Percentiles rank a stretch among this genome's conserved stretches.
Conservation (phyloP, 768 basidiomycete species). For the Lactarius indigo region DNA sequence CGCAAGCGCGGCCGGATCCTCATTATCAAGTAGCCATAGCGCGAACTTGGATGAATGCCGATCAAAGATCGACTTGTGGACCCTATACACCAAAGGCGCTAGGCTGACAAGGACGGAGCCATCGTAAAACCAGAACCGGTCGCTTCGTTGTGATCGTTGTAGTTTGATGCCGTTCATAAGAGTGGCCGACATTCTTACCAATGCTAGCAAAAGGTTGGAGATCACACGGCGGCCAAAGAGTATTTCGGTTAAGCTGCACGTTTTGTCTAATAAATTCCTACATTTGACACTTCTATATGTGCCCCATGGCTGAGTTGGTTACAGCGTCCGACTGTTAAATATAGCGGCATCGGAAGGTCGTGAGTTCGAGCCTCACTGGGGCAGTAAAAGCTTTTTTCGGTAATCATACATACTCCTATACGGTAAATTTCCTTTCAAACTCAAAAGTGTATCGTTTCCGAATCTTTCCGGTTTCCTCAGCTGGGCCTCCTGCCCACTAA, state of each 20-base stretch:
- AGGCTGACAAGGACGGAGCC: constrained; percentile 54
- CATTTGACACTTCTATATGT: constrained; percentile 18
- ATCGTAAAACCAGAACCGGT: constrained; percentile 55
- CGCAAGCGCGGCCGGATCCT: constrained; percentile 4
- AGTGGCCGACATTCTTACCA: background rate
- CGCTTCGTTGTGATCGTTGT: constrained; percentile 1
- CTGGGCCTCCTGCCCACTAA: background rate
- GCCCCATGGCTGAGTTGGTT: constrained; percentile 53
- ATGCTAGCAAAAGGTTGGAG: background rate
- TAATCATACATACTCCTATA: background rate
- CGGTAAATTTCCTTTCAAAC: background rate
- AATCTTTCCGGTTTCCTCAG: background rate
- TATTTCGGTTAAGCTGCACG: background rate
- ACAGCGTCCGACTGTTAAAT: constrained; percentile 47
- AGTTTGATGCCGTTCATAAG: constrained; percentile 3
- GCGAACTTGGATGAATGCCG: constrained; percentile 44
- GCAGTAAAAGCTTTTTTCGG: constrained; percentile 33
- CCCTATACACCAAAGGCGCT: constrained; percentile 46
- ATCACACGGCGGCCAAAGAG: background rate
- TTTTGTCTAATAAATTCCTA: background rate
- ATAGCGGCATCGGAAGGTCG: constrained; percentile 43
- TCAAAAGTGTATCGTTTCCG: background rate
- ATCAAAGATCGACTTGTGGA: constrained; percentile 51
- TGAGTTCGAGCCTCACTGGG: constrained; percentile 54
- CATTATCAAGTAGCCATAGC: constrained; percentile 14